phyloP scores from a whole-genome alignment of 108 stramenopile genomes.

The Asterionellopsis glacialis region DNA sequence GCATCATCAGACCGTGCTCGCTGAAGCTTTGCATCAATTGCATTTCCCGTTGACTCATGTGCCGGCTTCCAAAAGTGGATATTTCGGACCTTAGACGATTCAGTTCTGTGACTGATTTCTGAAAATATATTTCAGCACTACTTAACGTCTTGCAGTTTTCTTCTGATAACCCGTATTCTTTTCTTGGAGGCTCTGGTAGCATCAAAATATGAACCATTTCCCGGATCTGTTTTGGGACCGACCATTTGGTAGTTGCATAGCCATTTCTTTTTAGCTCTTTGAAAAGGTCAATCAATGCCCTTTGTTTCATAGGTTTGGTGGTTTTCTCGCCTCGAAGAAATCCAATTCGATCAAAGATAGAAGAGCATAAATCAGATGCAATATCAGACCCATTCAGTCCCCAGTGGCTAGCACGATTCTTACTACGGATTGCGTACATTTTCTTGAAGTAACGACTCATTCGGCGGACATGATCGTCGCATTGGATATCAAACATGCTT shows the following conservation, averaged over 20 bases:
- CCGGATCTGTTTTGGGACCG: conserved; percentile 52
- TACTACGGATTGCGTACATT: conserved; percentile 31
- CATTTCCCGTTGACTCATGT: conserved; percentile 74
- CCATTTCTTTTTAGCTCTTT: conserved; percentile 76
- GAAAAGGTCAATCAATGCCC: conserved; percentile 88
- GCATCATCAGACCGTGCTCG: conserved; percentile 51
- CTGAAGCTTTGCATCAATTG: conserved; percentile 62
- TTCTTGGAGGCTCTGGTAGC: conserved; percentile 47
- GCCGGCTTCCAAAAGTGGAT: conserved; percentile 59
- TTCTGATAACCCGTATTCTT: conserved; percentile 1
- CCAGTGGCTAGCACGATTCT: conserved; percentile 18
- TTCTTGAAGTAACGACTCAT: conserved; percentile 49
- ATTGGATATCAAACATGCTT: conserved; percentile 12
- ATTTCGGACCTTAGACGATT: conserved; percentile 61
- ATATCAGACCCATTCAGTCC: conserved; percentile 32
- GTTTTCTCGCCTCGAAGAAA: conserved; percentile 60
- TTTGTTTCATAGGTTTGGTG: conserved; percentile 86
- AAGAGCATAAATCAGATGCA: conserved; percentile 50
- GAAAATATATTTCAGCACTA: conserved; percentile 64
- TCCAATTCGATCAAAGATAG: conserved; percentile 84
- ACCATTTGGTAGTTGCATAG: conserved; percentile 67
- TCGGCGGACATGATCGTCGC: conserved; percentile 33
- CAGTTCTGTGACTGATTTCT: conserved; percentile 54
- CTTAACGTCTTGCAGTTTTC: conserved; percentile 16
- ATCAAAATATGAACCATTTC: conserved; percentile 57